phyloP scores from a whole-genome alignment of 805 yeast species.

The Saturnispora diversa region DNA sequence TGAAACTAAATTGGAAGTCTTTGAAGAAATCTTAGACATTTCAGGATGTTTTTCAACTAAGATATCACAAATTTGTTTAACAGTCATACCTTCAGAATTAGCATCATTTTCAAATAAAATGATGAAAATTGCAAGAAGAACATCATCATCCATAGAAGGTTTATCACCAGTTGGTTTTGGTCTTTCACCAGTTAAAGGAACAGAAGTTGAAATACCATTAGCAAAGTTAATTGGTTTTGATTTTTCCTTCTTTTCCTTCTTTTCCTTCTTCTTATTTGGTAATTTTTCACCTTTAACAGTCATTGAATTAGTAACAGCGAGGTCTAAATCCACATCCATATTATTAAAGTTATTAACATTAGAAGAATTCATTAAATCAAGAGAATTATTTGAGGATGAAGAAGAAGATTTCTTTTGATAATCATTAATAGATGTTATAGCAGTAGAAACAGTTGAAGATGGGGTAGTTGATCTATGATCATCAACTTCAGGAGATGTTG shows the following conservation, averaged over 20 bases:
- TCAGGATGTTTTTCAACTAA: conserved; percentile 70
- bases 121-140: conserved; percentile 64
- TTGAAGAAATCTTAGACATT: conserved; percentile 73
- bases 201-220: conserved; percentile 67
- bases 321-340: conserved; percentile 3
- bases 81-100: conserved; percentile 77
- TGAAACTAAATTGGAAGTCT: conserved; percentile 70
- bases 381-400: conserved; percentile 3
- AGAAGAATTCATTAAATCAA: conserved; percentile 8
- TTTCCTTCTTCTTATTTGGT: conserved; percentile 18
- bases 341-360: conserved; percentile 8
- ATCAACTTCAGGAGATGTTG: conserved; percentile 27
- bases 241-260: conserved; percentile 23
- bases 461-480: conserved; percentile 35
- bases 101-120: conserved; percentile 64
- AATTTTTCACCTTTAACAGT: conserved; percentile 9
- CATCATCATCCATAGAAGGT: conserved; percentile 61
- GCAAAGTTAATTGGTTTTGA: conserved; percentile 42
- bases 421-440: conserved; percentile 11
- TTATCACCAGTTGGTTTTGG: conserved; percentile 64
- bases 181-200: conserved; percentile 71
- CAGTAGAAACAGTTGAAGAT: conserved; percentile 26
- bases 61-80: conserved; percentile 75
- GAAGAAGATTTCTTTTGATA: conserved; percentile 1
- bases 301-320: neutral